These are phyloP conservation scores for Lentinula novae-zelandiae DNA, from an alignment of 1,284 basidiomycete species.

Conservation along the genomic window DNA sequence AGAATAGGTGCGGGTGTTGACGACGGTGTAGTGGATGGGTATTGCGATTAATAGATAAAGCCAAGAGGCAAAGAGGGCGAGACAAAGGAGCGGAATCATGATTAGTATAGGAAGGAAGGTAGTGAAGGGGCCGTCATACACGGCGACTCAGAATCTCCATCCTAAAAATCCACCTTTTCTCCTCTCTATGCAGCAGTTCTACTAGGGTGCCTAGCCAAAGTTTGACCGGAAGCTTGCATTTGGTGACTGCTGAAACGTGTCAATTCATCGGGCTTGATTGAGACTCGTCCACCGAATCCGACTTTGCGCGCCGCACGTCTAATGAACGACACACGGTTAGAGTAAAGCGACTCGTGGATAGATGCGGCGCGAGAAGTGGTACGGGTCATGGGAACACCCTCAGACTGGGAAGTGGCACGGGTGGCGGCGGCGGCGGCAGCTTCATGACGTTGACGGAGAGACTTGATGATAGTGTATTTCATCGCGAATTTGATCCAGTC, in stretches of 20 bases:
- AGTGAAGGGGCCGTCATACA: neutral
- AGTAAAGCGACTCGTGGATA: constrained; percentile 91
- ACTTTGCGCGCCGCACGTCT: constrained; percentile 81
- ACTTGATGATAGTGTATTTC: constrained; percentile 90
- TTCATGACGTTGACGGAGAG: constrained; percentile 69
- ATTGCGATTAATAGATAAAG: neutral
- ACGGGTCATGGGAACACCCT: constrained; percentile 78
- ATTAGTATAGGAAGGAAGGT: constrained; percentile 6
- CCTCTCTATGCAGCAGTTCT: constrained; percentile 36
- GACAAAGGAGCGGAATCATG: constrained; percentile 7
- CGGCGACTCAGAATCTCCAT: constrained; percentile 1
- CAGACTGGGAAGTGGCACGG: constrained; percentile 36
- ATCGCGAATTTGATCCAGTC: constrained; percentile 96
- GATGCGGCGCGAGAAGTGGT: constrained; percentile 89
- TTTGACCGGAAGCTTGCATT: constrained; percentile 71
- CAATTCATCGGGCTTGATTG: constrained; percentile 80
- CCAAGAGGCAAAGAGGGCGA: neutral
- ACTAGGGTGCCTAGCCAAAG: constrained; percentile 76
- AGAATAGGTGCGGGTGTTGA: constrained; percentile 5
- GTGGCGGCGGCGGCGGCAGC: constrained; percentile 33
- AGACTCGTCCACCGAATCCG: constrained; percentile 78
- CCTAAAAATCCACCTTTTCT: constrained; percentile 8
- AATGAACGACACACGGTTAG: constrained; percentile 89
- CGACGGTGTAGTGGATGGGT: constrained; percentile 3
- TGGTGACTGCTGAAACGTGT: constrained; percentile 84